phyloP scores from a whole-genome alignment of 2,329 filamentous ascomycete species.

The Penicillium sp. region DNA sequence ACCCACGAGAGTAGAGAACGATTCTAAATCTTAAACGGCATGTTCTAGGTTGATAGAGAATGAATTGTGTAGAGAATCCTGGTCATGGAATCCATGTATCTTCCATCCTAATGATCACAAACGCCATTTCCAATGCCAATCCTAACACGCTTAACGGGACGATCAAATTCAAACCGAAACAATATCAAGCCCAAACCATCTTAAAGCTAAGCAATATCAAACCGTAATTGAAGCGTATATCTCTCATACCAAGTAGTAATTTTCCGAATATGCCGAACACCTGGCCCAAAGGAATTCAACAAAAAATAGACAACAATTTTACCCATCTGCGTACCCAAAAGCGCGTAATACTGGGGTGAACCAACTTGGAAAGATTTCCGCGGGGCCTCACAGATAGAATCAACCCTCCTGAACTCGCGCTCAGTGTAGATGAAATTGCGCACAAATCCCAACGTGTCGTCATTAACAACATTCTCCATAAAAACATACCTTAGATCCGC shows the following conservation, averaged over 20 bases:
- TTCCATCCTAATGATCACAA: too few species aligned
- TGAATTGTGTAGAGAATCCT: neutral
- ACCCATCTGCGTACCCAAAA: neutral
- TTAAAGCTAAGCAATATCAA: neutral
- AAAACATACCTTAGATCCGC: neutral
- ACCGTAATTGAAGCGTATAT: neutral
- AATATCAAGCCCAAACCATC: too few species aligned
- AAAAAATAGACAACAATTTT: neutral
- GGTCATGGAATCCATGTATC: too few species aligned
- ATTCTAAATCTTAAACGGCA: neutral
- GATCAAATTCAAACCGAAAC: too few species aligned
- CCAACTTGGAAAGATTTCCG: neutral
- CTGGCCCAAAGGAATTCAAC: neutral
- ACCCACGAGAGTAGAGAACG: conserved; percentile 3
- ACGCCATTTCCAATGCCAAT: too few species aligned
- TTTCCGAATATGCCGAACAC: neutral
- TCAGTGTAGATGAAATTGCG: neutral
- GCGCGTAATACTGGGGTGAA: neutral
- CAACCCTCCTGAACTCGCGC: neutral
- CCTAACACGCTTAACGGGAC: too few species aligned
- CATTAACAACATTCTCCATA: neutral
- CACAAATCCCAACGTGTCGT: neutral
- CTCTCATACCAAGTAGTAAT: neutral
- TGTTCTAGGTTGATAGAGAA: neutral
- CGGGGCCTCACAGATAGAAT: neutral